Percentiles rank a stretch among this genome's conserved stretches.
Evolutionary conservation across 495 filamentous ascomycete genomes (phyloP).

Genomic region (Tetracladium marchalianum): DNA sequence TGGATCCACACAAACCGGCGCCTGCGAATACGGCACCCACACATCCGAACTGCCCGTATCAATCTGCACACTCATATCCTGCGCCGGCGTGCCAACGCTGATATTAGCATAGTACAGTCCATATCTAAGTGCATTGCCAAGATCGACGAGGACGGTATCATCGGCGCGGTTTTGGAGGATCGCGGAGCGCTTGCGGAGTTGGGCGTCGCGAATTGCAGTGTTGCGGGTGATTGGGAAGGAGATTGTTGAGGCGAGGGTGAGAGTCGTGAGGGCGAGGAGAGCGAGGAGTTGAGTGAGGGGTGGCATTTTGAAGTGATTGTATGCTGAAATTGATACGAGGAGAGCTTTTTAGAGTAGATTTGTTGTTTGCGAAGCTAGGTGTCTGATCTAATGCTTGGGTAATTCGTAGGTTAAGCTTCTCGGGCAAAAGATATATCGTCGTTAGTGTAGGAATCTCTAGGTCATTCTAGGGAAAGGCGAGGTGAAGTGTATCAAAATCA

Average conservation of each 20-base stretch:
- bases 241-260: constrained; percentile 8
- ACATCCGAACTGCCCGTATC: constrained; percentile 88
- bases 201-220: constrained; percentile 3
- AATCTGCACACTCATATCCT: constrained; percentile 57
- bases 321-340: not conserved
- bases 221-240: constrained; percentile 8
- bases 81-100: constrained; percentile 58
- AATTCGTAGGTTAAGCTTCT: too few relatives aligned
- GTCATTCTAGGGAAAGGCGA: too few relatives aligned
- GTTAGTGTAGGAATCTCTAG: too few relatives aligned
- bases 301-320: not conserved
- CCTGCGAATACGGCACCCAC: constrained; percentile 62
- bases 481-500: too few relatives aligned
- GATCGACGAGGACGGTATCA: constrained; percentile 5
- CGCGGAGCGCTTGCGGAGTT: constrained; percentile 5
- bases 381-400: too few relatives aligned
- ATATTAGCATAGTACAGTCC: constrained; percentile 56
- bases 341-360: too few relatives aligned
- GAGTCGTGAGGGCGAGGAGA: not conserved
- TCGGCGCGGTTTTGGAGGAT: not conserved
- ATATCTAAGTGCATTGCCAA: constrained; percentile 10
- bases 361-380: too few relatives aligned
- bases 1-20: constrained; percentile 41
- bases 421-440: too few relatives aligned
- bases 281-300: not conserved